Evolutionary conservation across 441 rosid species (phyloP).

Genomic region (Mallotus japonicus): DNA sequence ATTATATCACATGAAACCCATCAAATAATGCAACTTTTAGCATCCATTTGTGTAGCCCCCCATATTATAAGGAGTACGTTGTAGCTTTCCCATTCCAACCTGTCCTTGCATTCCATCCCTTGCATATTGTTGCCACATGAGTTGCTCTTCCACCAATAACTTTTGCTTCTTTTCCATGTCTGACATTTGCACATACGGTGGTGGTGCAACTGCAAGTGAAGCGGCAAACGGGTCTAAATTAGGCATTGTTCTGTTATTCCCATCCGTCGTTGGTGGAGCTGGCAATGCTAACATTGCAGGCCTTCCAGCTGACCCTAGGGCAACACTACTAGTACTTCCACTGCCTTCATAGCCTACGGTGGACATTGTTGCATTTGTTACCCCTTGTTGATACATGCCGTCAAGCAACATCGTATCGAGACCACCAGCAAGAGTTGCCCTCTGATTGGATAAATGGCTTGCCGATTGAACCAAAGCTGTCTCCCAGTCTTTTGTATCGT

Average conservation of each 20-base stretch:
- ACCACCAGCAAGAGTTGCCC: slow-evolving; percentile 44
- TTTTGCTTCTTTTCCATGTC: slow-evolving; percentile 63
- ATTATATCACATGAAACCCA: not conserved
- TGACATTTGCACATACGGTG: slow-evolving; percentile 57
- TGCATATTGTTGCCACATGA: slow-evolving; percentile 58
- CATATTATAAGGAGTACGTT: slow-evolving; percentile 28
- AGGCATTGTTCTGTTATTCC: not conserved
- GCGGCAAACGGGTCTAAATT: slow-evolving; percentile 57
- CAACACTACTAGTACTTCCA: slow-evolving; percentile 61
- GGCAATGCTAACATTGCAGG: slow-evolving; percentile 55
- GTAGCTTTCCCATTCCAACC: slow-evolving; percentile 29
- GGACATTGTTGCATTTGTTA: slow-evolving; percentile 28
- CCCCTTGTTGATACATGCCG: slow-evolving; percentile 62
- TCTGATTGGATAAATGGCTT: slow-evolving; percentile 43
- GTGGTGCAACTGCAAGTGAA: slow-evolving; percentile 43
- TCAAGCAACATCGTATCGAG: slow-evolving; percentile 55
- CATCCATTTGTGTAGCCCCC: slow-evolving; percentile 23
- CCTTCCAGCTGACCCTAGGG: slow-evolving; percentile 47
- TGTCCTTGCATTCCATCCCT: slow-evolving; percentile 53
- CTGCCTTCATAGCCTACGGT: slow-evolving; percentile 20
- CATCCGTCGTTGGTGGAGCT: slow-evolving; percentile 34
- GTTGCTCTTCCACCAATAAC: slow-evolving; percentile 50
- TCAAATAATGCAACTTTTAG: not conserved
- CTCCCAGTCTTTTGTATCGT: slow-evolving; percentile 68
- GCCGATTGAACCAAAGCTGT: slow-evolving; percentile 67